These are phyloP conservation scores for Nepenthes alata DNA, from an alignment of 179 eudicot genomes.

Conservation along the genomic window DNA sequence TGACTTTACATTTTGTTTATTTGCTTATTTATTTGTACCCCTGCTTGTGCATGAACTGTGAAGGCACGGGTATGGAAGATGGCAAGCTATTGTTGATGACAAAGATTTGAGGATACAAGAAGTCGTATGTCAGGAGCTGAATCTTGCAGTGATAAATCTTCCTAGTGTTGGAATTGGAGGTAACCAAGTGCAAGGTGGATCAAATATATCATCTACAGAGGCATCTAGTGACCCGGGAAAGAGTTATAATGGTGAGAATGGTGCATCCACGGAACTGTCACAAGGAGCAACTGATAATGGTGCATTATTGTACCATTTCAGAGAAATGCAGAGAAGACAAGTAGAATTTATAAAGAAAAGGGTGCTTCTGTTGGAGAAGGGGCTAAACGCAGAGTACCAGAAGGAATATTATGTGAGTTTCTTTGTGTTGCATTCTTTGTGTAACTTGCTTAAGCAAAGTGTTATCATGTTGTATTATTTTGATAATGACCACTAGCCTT, in stretches of 20 bases:
- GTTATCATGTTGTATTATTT: not conserved
- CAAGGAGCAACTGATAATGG: constrained; percentile 34
- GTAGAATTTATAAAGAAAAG: constrained; percentile 85
- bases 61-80: constrained; percentile 97
- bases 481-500: not conserved
- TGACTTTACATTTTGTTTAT: not conserved
- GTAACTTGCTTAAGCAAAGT: not conserved
- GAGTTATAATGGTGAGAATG: constrained; percentile 29
- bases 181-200: constrained; percentile 36
- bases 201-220: constrained; percentile 22
- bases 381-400: constrained; percentile 55
- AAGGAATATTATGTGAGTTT: constrained; percentile 26
- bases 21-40: not conserved
- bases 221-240: constrained; percentile 25
- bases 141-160: constrained; percentile 54
- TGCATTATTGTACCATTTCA: constrained; percentile 42
- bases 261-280: constrained; percentile 26
- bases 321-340: constrained; percentile 93
- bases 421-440: not conserved
- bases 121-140: constrained; percentile 70
- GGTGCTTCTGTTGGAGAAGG: constrained; percentile 87
- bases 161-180: constrained; percentile 27
- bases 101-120: constrained; percentile 72
- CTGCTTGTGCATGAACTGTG: constrained; percentile 6
- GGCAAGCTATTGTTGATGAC: constrained; percentile 98